Conservation (phyloP, 352 stramenopile genomes). For the Halophytophthora batemanensis region DNA sequence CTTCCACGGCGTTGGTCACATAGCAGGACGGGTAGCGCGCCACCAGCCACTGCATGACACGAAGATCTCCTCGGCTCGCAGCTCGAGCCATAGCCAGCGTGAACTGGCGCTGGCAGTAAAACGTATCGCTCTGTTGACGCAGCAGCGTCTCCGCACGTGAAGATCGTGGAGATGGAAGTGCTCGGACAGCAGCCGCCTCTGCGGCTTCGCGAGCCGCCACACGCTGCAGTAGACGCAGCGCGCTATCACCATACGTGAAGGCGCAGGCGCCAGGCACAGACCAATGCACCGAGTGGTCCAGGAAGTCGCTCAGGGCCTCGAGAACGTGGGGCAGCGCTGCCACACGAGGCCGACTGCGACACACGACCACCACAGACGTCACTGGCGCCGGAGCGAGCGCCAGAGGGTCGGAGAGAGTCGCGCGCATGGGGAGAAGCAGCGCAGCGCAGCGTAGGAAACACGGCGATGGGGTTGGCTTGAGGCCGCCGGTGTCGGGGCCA, state of each 20-base stretch:
- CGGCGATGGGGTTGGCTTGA: too few species aligned
- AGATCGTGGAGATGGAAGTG: too few species aligned
- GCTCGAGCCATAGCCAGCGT: conserved; percentile 3
- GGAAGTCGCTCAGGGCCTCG: conserved; percentile 5
- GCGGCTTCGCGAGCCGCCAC: not conserved
- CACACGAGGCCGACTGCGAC: conserved; percentile 5
- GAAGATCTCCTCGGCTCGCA: conserved; percentile 1
- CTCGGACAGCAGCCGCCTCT: not conserved
- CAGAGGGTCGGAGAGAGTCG: not conserved
- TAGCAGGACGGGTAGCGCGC: conserved; percentile 1
- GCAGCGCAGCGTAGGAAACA: too few species aligned
- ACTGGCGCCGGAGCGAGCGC: conserved; percentile 4
- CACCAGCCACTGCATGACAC: conserved; percentile 9
- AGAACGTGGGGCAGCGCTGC: conserved; percentile 8
- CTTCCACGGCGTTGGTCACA: conserved; percentile 7
- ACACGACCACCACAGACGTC: conserved; percentile 5
- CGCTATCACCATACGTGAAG: not conserved
- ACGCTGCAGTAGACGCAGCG: conserved; percentile 2
- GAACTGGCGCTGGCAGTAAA: conserved; percentile 9
- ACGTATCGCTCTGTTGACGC: not conserved
- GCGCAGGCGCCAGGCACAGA: not conserved
- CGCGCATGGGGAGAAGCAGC: too few species aligned
- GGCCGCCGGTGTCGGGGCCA: too few species aligned
- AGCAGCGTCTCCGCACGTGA: too few species aligned
- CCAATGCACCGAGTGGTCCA: conserved; percentile 10